phyloP scores from a whole-genome alignment of 257 asterid species.

The Craterostigma plantagineum region DNA sequence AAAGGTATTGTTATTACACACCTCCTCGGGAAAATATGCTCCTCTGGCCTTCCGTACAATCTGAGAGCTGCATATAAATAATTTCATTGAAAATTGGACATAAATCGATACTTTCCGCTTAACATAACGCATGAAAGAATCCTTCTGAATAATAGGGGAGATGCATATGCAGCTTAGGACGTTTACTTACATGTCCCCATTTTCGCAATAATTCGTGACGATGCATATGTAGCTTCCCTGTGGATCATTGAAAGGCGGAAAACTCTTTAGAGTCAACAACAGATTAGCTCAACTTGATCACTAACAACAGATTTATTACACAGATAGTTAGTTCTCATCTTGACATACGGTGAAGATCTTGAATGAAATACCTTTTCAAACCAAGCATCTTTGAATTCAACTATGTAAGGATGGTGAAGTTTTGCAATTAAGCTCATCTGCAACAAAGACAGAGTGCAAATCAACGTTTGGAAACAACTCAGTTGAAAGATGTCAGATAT shows the following conservation, averaged over 20 bases:
- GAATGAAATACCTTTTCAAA: conserved; percentile 57
- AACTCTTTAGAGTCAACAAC: not conserved
- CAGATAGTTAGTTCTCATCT: not conserved
- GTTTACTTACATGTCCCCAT: conserved; percentile 77
- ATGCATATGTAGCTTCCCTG: conserved; percentile 67
- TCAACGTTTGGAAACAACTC: not conserved
- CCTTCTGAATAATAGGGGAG: not conserved
- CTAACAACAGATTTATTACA: not conserved
- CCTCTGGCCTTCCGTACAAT: conserved; percentile 57
- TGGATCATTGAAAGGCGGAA: conserved; percentile 5
- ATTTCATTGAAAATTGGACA: not conserved
- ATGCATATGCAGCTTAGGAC: not conserved
- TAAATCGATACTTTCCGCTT: not conserved
- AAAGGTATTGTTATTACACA: conserved; percentile 8
- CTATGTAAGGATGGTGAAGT: conserved; percentile 66
- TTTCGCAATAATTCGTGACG: conserved; percentile 69
- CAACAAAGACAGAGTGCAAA: conserved; percentile 1
- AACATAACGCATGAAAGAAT: not conserved
- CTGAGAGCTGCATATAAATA: conserved; percentile 32
- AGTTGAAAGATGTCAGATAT: not conserved
- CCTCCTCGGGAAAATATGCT: conserved; percentile 82
- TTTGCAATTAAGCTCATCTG: conserved; percentile 68
- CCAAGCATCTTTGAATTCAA: conserved; percentile 87
- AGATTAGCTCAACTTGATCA: too few relatives aligned
- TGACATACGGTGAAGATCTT: not conserved